Evolutionary conservation across 2,329 filamentous ascomycete species (phyloP).

Genomic region (Gaeumannomyces sp.): DNA sequence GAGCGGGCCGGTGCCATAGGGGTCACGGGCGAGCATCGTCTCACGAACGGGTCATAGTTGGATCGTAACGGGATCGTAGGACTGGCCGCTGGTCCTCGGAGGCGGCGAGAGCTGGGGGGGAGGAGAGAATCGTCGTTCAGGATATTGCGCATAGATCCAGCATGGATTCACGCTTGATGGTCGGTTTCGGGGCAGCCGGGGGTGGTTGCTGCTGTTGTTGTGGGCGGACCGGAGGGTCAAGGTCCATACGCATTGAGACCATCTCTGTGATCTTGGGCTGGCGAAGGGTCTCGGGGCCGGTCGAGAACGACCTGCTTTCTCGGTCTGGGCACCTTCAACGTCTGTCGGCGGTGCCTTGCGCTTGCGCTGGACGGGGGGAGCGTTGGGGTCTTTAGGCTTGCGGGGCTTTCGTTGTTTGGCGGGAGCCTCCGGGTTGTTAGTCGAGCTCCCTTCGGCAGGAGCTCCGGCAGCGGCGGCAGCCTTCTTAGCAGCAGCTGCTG

Average conservation of each 20-base stretch:
- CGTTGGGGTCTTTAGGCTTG: constrained; percentile 55
- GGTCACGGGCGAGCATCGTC: constrained; percentile 50
- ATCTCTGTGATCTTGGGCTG: constrained; percentile 37
- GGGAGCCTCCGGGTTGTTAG: constrained; percentile 31
- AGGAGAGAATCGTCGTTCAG: constrained; percentile 45
- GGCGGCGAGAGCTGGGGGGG: constrained; percentile 37
- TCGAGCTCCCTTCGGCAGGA: constrained; percentile 27
- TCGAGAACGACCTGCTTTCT: background rate
- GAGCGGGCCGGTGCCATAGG: constrained; percentile 38
- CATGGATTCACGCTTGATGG: constrained; percentile 44
- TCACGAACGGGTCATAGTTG: constrained; percentile 59
- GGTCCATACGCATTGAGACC: constrained; percentile 28
- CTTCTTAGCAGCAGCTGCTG: constrained; percentile 27
- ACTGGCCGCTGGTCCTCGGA: constrained; percentile 65
- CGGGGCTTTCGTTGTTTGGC: constrained; percentile 46
- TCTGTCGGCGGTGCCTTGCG: constrained; percentile 41
- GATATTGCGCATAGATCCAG: constrained; percentile 49
- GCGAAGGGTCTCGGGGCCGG: constrained; percentile 18
- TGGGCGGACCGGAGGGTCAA: constrained; percentile 23
- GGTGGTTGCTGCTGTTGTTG: constrained; percentile 21
- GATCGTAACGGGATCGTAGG: constrained; percentile 85
- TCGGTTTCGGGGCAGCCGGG: constrained; percentile 34
- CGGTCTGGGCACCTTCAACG: constrained; percentile 1
- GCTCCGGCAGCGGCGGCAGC: constrained; percentile 14
- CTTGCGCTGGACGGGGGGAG: constrained; percentile 47